Evolutionary conservation across 768 basidiomycete species (phyloP).

Genomic region (Boletus speciosus): DNA sequence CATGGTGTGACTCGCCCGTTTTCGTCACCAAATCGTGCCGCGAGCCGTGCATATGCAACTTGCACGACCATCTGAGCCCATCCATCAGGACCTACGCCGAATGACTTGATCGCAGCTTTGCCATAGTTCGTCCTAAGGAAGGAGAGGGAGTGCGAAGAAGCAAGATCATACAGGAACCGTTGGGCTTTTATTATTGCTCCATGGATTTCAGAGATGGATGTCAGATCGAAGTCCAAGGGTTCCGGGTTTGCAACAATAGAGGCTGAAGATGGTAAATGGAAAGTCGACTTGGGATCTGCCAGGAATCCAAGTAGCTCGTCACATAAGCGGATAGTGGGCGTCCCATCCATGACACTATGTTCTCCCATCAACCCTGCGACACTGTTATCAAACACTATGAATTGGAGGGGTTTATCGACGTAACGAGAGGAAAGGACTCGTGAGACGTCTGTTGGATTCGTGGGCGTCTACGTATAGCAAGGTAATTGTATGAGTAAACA

Average conservation of each 20-base stretch:
- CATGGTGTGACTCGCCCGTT: constrained; percentile 32
- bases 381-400: constrained; percentile 81
- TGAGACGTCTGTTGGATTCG: constrained; percentile 25
- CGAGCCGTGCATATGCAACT: constrained; percentile 76
- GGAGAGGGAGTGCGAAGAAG: constrained; percentile 58
- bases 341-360: constrained; percentile 90
- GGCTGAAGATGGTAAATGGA: constrained; percentile 38
- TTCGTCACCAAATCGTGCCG: constrained; percentile 32
- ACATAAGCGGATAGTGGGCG: constrained; percentile 71
- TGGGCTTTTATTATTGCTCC: constrained; percentile 57
- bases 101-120: constrained; percentile 80
- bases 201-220: constrained; percentile 31
- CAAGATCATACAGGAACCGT: constrained; percentile 51
- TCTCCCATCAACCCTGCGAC: constrained; percentile 89
- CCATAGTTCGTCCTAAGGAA: constrained; percentile 74
- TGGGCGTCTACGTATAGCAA: constrained; percentile 8
- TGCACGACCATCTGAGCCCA: constrained; percentile 95
- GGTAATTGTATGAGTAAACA: background rate
- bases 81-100: constrained; percentile 88
- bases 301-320: constrained; percentile 65
- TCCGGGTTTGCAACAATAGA: constrained; percentile 32
- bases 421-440: constrained; percentile 70
- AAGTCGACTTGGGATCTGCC: constrained; percentile 59
- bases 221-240: constrained; percentile 64
- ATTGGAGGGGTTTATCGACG: constrained; percentile 89